Percentiles rank a stretch among this genome's conserved stretches.
Evolutionary conservation across 1,284 basidiomycete genomes (phyloP).

Genomic region (Sphagnurus paluster): DNA sequence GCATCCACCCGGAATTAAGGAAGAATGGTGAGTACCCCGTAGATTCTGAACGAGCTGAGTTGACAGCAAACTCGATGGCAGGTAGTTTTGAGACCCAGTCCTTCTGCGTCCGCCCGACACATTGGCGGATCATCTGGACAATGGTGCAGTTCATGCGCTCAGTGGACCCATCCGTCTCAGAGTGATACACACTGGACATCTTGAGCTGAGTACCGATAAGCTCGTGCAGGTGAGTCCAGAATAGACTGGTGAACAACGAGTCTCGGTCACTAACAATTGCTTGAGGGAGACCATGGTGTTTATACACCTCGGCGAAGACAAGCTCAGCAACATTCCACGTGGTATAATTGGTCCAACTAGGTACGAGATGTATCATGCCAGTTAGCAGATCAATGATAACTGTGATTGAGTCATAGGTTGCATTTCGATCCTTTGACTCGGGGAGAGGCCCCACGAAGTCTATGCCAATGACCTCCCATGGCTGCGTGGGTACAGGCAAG

Average conservation of each 20-base stretch:
- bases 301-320: conserved; percentile 37
- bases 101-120: too few species aligned
- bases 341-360: conserved; percentile 27
- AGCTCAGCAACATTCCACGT: conserved; percentile 39
- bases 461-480: conserved; percentile 40
- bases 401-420: conserved; percentile 35
- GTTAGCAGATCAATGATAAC: conserved; percentile 37
- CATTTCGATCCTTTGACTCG: conserved; percentile 27
- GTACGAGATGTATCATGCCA: conserved; percentile 34
- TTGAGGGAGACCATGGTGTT: conserved; percentile 37
- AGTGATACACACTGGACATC: background rate
- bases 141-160: background rate
- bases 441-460: conserved; percentile 47
- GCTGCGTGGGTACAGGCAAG: conserved; percentile 27
- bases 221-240: conserved; percentile 36
- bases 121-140: background rate
- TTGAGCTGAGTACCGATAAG: conserved; percentile 28
- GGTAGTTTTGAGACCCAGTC: too few species aligned
- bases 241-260: conserved; percentile 36
- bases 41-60: too few species aligned
- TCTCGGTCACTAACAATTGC: conserved; percentile 41
- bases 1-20: background rate
- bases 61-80: too few species aligned
- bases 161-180: too few species aligned
- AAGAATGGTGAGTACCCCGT: too few species aligned